Base-by-base conservation (phyloP, 2,329 filamentous ascomycete species). In the Didymosphaeria variabile region DNA sequence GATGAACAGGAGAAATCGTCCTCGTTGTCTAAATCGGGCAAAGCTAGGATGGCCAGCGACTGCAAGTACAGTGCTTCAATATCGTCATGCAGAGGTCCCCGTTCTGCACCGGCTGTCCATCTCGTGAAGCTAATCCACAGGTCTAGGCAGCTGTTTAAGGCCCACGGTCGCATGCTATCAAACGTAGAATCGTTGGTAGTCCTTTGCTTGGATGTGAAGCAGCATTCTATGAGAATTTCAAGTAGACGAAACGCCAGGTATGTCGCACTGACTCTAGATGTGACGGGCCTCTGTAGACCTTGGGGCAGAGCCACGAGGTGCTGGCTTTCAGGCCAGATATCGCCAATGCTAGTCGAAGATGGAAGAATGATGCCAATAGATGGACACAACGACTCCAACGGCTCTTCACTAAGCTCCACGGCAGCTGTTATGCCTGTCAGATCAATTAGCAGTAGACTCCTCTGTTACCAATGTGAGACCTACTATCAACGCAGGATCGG, bases 401-500 rank as follows among this genome's bases (percentile, higher is more conserved):
- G 31, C n/a, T 69, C 60, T 13, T 76, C 66, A 2, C 68, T 57
- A 36, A 61, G 62, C 59, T 84, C 81, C 42, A 86, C 65, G 17
- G 79, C 77, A 57, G 67, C 67, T 15, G 85, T 56, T 15, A 84
- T 78, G 65, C 82, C 85, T 87, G n/a, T 52, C 6, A 19, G 7
- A 12, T 17, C 66, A 26, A 70, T 63, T 50, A 47, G 53, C 9
- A 26, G 7, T 45, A 17, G 5, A 17, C 31, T 1, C 9, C 44
- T 51, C 1, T 8, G 32, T 36, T 5, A 8, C 23, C 3, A 15
- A n/a, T 23, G 26, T 31, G 12, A n/a, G 12, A 66, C 76, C 58
- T 69, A 82, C 81, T 74, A 52, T 81, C 76, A 34, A 81, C 71
- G 57, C 75, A 79, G 17, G 79, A 79, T 53, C 74, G 75, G 51